Conservation (phyloP, 176 grass and related monocot species). For the Eleusine indica region DNA sequence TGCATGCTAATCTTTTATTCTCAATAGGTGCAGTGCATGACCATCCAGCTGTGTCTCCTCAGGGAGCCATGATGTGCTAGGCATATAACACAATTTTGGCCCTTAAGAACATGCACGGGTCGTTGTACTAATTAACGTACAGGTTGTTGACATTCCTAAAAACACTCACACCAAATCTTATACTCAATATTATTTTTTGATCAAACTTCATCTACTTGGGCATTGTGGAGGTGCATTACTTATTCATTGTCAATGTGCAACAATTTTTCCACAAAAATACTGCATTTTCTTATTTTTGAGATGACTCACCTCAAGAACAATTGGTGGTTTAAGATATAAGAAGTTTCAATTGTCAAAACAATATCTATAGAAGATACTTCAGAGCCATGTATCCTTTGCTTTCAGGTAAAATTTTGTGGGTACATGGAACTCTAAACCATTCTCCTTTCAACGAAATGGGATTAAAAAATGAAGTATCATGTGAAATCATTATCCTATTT, state of each 20-base stretch:
- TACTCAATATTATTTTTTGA: too few relatives aligned
- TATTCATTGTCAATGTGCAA: not conserved
- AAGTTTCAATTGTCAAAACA: slow-evolving; percentile 2
- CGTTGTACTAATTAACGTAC: too few relatives aligned
- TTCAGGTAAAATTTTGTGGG: not conserved
- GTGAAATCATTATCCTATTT: not conserved
- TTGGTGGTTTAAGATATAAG: slow-evolving; percentile 55
- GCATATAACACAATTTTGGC: too few relatives aligned
- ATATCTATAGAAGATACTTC: not conserved
- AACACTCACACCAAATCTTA: too few relatives aligned
- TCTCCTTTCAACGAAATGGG: not conserved
- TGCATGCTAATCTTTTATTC: too few relatives aligned
- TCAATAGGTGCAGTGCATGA: too few relatives aligned
- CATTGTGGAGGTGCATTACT: slow-evolving; percentile 6
- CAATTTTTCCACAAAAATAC: not conserved
- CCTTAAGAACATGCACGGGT: too few relatives aligned
- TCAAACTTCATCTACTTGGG: too few relatives aligned
- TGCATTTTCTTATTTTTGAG: slow-evolving; percentile 12
- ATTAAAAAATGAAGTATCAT: not conserved
- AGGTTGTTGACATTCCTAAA: too few relatives aligned
- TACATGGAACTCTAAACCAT: not conserved
- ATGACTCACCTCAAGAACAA: slow-evolving; percentile 81
- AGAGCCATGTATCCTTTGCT: not conserved
- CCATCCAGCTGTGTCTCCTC: too few relatives aligned
- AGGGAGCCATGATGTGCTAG: too few relatives aligned